phyloP scores from a whole-genome alignment of 2,329 filamentous ascomycete species.

The Dichotomopilus funicola region DNA sequence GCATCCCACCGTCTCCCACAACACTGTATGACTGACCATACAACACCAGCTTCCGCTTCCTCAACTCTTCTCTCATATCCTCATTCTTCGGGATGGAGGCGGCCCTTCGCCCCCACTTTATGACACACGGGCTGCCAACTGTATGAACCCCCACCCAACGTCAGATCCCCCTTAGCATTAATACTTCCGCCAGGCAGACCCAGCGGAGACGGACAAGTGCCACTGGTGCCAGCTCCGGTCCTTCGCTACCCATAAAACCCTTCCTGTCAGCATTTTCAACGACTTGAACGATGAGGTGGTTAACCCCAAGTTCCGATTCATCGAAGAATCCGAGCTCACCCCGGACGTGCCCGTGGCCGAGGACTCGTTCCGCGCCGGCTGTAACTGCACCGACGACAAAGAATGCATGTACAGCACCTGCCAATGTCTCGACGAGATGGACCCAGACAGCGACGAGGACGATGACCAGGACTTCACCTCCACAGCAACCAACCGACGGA shows the following conservation, averaged over 20 bases:
- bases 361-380: slow-evolving; percentile 61
- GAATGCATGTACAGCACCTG: slow-evolving; percentile 64
- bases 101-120: slow-evolving; percentile 37
- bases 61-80: not conserved
- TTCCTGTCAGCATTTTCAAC: slow-evolving; percentile 60
- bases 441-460: slow-evolving; percentile 51
- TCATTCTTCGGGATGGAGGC: slow-evolving; percentile 13
- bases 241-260: slow-evolving; percentile 42
- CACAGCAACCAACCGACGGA: slow-evolving; percentile 25
- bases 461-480: slow-evolving; percentile 43
- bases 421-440: slow-evolving; percentile 54
- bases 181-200: slow-evolving; percentile 25
- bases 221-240: slow-evolving; percentile 56
- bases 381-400: slow-evolving; percentile 54
- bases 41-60: no score
- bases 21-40: no score
- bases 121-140: slow-evolving; percentile 35
- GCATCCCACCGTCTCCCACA: no score
- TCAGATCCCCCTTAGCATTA: slow-evolving; percentile 3
- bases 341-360: slow-evolving; percentile 54
- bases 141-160: not conserved
- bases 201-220: slow-evolving; percentile 37
- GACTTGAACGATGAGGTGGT: slow-evolving; percentile 46
- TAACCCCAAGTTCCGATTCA: slow-evolving; percentile 62
- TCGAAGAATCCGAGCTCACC: slow-evolving; percentile 53